Evolutionary conservation across 257 asterid species (phyloP).

Genomic region (Rubia yunnanensis): DNA sequence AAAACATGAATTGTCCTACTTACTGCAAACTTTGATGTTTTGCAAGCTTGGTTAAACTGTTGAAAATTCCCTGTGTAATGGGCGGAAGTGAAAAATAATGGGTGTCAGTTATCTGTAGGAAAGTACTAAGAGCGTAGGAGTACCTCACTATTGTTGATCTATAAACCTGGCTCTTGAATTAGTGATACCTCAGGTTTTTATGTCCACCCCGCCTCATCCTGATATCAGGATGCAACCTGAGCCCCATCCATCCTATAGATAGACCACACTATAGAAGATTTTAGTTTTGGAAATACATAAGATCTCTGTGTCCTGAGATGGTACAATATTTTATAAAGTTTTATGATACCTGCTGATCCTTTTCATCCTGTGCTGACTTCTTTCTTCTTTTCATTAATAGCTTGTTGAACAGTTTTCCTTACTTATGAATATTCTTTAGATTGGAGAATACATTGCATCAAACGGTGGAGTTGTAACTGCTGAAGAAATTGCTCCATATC

Average conservation of each 20-base stretch:
- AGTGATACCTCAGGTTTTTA: slow-evolving; percentile 5
- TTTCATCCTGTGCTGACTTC: background rate
- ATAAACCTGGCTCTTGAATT: background rate
- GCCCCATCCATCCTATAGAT: background rate
- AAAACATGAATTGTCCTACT: background rate
- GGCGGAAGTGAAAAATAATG: background rate
- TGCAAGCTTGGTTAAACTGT: background rate
- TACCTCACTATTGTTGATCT: background rate
- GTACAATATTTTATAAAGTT: background rate
- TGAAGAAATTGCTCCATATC: slow-evolving; percentile 97
- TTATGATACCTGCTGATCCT: background rate
- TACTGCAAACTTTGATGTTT: background rate
- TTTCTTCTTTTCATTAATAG: background rate
- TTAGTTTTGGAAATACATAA: background rate
- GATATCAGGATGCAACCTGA: background rate
- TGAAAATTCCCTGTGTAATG: background rate
- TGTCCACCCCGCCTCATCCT: background rate
- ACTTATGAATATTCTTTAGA: slow-evolving; percentile 33
- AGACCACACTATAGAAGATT: background rate
- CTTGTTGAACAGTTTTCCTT: background rate
- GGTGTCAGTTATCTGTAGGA: background rate
- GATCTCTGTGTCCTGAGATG: background rate
- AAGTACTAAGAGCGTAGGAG: background rate
- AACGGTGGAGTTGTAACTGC: slow-evolving; percentile 97
- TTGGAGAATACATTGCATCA: slow-evolving; percentile 82